Evolutionary conservation across 352 stramenopile species (phyloP), one percentile per base, ranked within the genome.

Genomic region (Pythium vanterpoolii): DNA sequence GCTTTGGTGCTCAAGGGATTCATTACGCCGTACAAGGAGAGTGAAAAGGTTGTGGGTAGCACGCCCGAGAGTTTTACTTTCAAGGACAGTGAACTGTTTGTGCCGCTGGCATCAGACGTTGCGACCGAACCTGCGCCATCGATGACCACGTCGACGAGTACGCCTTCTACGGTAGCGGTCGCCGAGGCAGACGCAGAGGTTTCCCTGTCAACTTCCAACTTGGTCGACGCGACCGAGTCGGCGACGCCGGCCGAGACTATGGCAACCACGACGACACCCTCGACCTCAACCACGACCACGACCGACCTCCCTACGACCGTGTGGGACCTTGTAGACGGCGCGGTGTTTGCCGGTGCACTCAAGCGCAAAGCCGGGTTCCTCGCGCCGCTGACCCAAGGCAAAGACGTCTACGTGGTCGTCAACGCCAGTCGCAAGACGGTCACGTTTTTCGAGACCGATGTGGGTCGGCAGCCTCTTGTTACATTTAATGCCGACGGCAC

Each of bases 321-420:
- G 38, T 69, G 62, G 62, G 24, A 59, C 11, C 24, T 64, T 34
- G 48, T 56, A 6, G 55, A 69, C 6, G 62, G 62, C 43, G 49
- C 55, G 0, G 40, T 60, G 16, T 69, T 60, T 44, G 62, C 62
- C 3, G 49, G 21, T 19, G 23, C 73, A 47, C 55, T 87, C 14
- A 87, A 85, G 62, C 77, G 77, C 46, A 87, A 85, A 65, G 77
- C 77, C 16, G 75, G 77, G 0, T 66, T 85, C n/a, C 64, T 87
- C 39, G 68, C 65, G n/a, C 66, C 67, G 42, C 74, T 87, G 42
- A 85, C 73, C 3, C 62, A 77, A 39, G 77, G 75, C 59, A 85
- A 87, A 50, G 77, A 87, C 67, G 75, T 75, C 23, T 80, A 83
- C 50, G 48, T 66, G 1, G 73, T 76, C 30, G 72, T 64, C 3